Base-by-base conservation (phyloP, 305 asterid genomes). In the Petunia hybrid region DNA sequence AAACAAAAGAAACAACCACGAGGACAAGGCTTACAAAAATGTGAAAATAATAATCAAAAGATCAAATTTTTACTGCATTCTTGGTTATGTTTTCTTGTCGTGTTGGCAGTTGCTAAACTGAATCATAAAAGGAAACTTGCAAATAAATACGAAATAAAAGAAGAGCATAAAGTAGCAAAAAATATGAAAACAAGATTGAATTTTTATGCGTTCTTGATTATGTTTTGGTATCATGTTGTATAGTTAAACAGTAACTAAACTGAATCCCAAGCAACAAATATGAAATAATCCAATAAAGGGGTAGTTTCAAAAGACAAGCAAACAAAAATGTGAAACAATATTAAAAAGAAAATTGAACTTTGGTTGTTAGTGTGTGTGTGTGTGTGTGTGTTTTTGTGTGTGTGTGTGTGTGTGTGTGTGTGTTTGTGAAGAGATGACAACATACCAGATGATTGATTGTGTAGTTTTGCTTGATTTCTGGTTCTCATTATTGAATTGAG, bases 391-490 rank as follows among this genome's bases (percentile, higher is more conserved):
- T 35, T 59, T 57, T 5, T 2, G 8, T 35, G 7, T 14, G 2
- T 6, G 46, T 10, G 48, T 36, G 13, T 13, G 46, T 36, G 73
- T 8, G 48, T 36, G 46, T 36, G 3, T 8, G 66, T 7, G 35
- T 1, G 13, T 4, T 8, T n/a, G 61, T 48, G 42, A 59, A 80
- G 45, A 77, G 75, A 31, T 43, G 40, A 69, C 31, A 31, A 67
- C 80, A 40, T 85, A 89, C 97, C 91, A 36, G 79, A 80, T 82
- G 88, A 81, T 66, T 82, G 84, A 8, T 75, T 86, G 3, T 83
- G 82, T 74, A 82, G 84, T 86, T 83, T 92, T 79, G 92, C 85
- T 64, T 85, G 88, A 75, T 85, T 89, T 86, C 96, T 88, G 61
- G 92, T 93, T 83, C 90, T 88, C 97, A 92, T 91, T 85, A 63